Evolutionary conservation across 768 basidiomycete species (phyloP), one percentile per base, ranked within the genome.

Genomic region (Harrya chromipes): DNA sequence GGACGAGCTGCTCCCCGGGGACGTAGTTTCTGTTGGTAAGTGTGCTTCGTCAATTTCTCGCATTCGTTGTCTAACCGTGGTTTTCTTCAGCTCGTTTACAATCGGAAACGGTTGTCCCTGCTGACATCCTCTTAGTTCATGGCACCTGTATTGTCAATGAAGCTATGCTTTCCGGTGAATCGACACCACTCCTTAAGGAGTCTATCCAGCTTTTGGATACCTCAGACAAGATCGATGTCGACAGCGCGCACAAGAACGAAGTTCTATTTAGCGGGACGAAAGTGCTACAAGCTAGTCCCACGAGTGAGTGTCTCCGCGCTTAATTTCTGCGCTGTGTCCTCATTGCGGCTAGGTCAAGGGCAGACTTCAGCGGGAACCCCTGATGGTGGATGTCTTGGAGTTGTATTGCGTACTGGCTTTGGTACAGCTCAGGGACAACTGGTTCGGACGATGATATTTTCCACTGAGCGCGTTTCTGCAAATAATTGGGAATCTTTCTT

Each of bases 371-470:
- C 82, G 43, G 76, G 80, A 46, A 90, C 94, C 0, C 94, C 94
- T 4, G 92, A 99, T 62, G 85, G 82, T 17, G 95, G 95, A 36
- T 95, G 93, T 67, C 82, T 97, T 8, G 94, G 93, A 9, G 75
- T 94, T 38, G 94, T 98, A 12, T 78, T 97, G 36, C 84, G 93
- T 47, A 98, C 97, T 12, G 95, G 97, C 2, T 99, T 98, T 63
- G 97, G 97, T 9, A 99, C 97, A 10, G 84, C 93, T 1, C 97
- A 99, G 66, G 97, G 97, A 34, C 92, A 95, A 69, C 83, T 99
- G 29, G 94, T 99, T 27, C 78, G 95, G 39, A 98, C 97, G 0
- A 99, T 98, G 97, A 94, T 99, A 49, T 99, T 98, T 74, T 94
- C 92, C 13, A 94, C 92, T 0, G 97, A 99, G 62, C 88, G 94